phyloP scores from a whole-genome alignment of 2,329 filamentous ascomycete genomes.

The Trichoderma polysporum region DNA sequence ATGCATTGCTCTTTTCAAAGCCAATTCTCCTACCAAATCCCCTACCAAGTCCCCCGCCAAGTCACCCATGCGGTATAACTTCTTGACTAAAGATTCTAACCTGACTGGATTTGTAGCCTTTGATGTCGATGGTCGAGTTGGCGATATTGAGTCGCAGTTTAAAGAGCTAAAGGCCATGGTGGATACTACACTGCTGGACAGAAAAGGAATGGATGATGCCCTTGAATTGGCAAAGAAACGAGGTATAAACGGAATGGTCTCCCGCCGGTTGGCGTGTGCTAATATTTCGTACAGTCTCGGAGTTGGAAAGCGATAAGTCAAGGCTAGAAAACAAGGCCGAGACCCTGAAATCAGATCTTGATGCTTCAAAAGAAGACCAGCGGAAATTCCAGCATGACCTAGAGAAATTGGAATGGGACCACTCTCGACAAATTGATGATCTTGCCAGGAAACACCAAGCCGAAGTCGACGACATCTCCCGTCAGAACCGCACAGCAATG shows the following conservation, averaged over 20 bases:
- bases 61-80: slow-evolving; percentile 51
- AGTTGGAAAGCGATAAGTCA: slow-evolving; percentile 50
- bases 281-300: slow-evolving; percentile 40
- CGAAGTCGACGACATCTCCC: slow-evolving; percentile 35
- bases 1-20: slow-evolving; percentile 37
- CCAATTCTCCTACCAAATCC: slow-evolving; percentile 30
- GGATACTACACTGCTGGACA: slow-evolving; percentile 65
- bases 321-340: slow-evolving; percentile 48
- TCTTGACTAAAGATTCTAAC: slow-evolving; percentile 74
- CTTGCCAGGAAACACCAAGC: slow-evolving; percentile 42
- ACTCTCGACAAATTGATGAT: slow-evolving; percentile 53
- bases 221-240: slow-evolving; percentile 71
- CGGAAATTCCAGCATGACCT: slow-evolving; percentile 38
- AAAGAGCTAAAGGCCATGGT: slow-evolving; percentile 70
- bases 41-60: slow-evolving; percentile 44
- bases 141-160: slow-evolving; percentile 74
- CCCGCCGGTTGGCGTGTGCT: slow-evolving; percentile 21
- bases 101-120: slow-evolving; percentile 63
- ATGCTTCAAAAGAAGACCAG: slow-evolving; percentile 38
- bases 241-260: slow-evolving; percentile 53
- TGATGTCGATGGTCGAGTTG: slow-evolving; percentile 76
- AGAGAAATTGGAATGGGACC: slow-evolving; percentile 40
- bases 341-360: slow-evolving; percentile 63
- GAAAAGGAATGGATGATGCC: slow-evolving; percentile 69
- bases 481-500: slow-evolving; percentile 36